A percentile compares a stretch with the other conserved stretches of the same genome.
Evolutionary conservation across 2,329 filamentous ascomycete genomes (phyloP).

Genomic region (Drechslerella coelobrocha): DNA sequence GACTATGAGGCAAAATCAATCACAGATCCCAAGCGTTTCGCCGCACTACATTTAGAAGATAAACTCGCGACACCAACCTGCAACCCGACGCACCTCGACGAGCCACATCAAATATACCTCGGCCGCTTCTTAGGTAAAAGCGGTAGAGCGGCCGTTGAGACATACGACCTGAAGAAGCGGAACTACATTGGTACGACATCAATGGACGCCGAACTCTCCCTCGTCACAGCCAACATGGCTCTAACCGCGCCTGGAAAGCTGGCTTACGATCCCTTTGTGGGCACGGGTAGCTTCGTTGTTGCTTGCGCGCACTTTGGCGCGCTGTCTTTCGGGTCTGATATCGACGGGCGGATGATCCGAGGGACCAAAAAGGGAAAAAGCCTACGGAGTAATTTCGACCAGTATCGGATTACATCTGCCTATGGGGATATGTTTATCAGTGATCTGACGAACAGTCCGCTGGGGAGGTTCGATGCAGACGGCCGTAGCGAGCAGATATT

Average conservation of each 20-base stretch:
- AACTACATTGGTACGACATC: conserved; percentile 93
- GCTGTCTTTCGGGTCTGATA: conserved; percentile 82
- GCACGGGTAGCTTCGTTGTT: conserved; percentile 89
- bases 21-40: conserved; percentile 12
- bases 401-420: conserved; percentile 73
- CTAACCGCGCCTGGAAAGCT: conserved; percentile 81
- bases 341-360: conserved; percentile 86
- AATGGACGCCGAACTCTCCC: conserved; percentile 92
- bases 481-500: conserved; percentile 61
- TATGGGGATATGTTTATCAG: conserved; percentile 82
- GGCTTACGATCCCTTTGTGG: conserved; percentile 94
- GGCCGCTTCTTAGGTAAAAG: conserved; percentile 74
- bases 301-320: conserved; percentile 91
- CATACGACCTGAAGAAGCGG: conserved; percentile 89
- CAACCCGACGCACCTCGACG: conserved; percentile 42
- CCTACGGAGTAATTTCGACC: conserved; percentile 77
- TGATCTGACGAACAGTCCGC: conserved; percentile 85
- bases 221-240: conserved; percentile 90
- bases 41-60: conserved; percentile 34
- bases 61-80: conserved; percentile 15
- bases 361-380: conserved; percentile 65
- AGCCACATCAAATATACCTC: conserved; percentile 60
- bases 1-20: conserved; percentile 66
- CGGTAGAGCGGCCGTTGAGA: conserved; percentile 71
- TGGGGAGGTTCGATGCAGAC: conserved; percentile 62